These are phyloP conservation scores for Arabis hirsuta DNA, from an alignment of 345 rosid species.

Conservation along the genomic window DNA sequence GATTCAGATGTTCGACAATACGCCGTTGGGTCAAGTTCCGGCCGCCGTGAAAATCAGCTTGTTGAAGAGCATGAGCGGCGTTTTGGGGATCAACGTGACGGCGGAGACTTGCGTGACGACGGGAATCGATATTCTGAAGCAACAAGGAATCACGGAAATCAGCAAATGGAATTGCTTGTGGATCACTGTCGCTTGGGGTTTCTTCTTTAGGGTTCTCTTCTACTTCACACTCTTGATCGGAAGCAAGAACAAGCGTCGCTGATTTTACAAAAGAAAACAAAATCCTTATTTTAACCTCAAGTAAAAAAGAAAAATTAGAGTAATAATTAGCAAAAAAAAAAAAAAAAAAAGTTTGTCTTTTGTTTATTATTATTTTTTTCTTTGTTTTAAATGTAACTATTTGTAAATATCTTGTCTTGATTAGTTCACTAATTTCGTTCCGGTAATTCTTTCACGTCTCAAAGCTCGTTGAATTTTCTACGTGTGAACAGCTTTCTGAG, in stretches of 20 bases:
- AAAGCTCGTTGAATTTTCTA: no score
- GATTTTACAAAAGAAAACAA: slow-evolving; percentile 1
- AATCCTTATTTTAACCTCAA: no score
- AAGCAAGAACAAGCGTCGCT: slow-evolving; percentile 88
- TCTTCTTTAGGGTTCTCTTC: slow-evolving; percentile 77
- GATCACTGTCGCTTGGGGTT: slow-evolving; percentile 89
- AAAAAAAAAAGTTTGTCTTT: no score
- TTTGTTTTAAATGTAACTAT: neutral
- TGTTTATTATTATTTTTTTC: no score
- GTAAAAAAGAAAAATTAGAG: no score
- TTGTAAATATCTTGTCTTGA: slow-evolving; percentile 2
- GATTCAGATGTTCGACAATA: slow-evolving; percentile 76
- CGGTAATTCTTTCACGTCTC: no score
- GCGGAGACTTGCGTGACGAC: slow-evolving; percentile 76
- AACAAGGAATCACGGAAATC: slow-evolving; percentile 70
- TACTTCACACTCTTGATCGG: slow-evolving; percentile 76
- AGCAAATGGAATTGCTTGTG: slow-evolving; percentile 84
- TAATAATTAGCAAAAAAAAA: no score
- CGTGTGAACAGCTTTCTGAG: no score
- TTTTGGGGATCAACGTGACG: slow-evolving; percentile 66
- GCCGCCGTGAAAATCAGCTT: slow-evolving; percentile 53
- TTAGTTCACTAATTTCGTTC: neutral
- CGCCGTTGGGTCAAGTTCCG: slow-evolving; percentile 65
- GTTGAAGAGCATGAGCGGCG: slow-evolving; percentile 58
- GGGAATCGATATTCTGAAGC: slow-evolving; percentile 58